A percentile compares a stretch with the other conserved stretches of the same genome.
These are phyloP conservation scores for Pseudocercospora crystallina DNA, from an alignment of 2,329 filamentous ascomycete genomes.

Conservation along the genomic window DNA sequence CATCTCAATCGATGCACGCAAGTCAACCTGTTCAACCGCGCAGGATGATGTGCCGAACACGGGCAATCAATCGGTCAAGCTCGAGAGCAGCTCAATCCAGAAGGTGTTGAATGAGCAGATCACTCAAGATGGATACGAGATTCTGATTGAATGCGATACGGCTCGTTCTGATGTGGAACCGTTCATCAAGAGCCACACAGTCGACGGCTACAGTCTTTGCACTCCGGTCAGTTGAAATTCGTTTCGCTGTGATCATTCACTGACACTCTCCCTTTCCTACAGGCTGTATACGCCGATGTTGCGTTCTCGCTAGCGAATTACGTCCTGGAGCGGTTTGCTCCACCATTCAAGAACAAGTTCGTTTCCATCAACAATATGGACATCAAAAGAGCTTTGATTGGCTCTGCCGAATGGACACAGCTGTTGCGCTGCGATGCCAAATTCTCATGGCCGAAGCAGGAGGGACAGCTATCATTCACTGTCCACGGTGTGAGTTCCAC, in stretches of 20 bases:
- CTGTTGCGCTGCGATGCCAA: neutral
- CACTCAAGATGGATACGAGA: neutral
- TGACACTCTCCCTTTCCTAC: too few relatives aligned
- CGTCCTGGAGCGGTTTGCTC: too few relatives aligned
- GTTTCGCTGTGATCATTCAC: too few relatives aligned
- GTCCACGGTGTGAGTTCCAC: too few relatives aligned
- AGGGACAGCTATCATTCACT: too few relatives aligned
- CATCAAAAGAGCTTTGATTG: neutral
- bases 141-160: neutral
- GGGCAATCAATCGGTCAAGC: too few relatives aligned
- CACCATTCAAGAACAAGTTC: too few relatives aligned
- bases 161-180: neutral
- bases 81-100: neutral
- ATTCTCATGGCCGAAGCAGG: too few relatives aligned
- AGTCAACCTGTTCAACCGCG: neutral
- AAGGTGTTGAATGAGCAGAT: neutral
- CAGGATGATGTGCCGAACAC: neutral
- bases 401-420: neutral
- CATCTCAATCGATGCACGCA: constrained; percentile 6
- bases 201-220: too few relatives aligned
- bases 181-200: neutral
- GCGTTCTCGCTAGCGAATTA: too few relatives aligned
- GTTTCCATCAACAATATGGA: neutral
- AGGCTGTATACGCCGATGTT: too few relatives aligned
- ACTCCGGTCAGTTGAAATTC: too few relatives aligned